A percentile compares a stretch with the other conserved stretches of the same genome.
These are phyloP conservation scores for Geotrichum histeridarum DNA, from an alignment of 1,139 yeast species.

Conservation along the genomic window DNA sequence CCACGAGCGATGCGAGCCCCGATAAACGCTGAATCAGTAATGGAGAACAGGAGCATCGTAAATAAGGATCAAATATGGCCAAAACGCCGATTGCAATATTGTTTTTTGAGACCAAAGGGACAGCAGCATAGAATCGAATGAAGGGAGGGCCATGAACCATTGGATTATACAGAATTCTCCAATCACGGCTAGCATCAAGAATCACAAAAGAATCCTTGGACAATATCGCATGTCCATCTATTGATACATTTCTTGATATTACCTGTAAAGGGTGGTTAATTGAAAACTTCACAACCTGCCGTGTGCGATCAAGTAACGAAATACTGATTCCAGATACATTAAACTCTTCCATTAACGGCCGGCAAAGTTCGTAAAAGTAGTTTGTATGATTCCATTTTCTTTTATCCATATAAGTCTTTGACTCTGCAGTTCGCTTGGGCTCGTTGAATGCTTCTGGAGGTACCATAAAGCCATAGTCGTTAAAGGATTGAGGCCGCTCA, in stretches of 20 bases:
- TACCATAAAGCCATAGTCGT: conserved; percentile 46
- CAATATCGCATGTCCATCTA: conserved; percentile 63
- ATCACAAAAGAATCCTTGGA: conserved; percentile 52
- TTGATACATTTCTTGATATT: conserved; percentile 48
- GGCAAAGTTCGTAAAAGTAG: conserved; percentile 41
- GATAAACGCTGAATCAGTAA: conserved; percentile 40
- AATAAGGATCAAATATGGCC: conserved; percentile 53
- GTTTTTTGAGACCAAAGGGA: conserved; percentile 45
- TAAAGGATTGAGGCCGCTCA: conserved; percentile 52
- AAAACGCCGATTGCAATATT: conserved; percentile 50
- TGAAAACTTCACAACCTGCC: conserved; percentile 49
- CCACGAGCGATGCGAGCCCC: conserved; percentile 42
- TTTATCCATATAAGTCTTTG: conserved; percentile 41
- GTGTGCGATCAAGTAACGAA: conserved; percentile 49
- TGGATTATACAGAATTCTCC: conserved; percentile 61
- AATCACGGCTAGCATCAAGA: conserved; percentile 57
- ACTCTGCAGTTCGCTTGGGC: conserved; percentile 30
- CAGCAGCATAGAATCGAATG: conserved; percentile 59
- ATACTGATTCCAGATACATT: conserved; percentile 52
- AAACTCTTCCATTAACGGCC: conserved; percentile 35
- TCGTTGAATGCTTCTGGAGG: conserved; percentile 46
- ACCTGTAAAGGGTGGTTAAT: conserved; percentile 40
- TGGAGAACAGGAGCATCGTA: conserved; percentile 41
- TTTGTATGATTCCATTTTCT: conserved; percentile 50
- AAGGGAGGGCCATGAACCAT: conserved; percentile 57